Evolutionary conservation across 225 moss, liverwort and hornwort species (phyloP).

Genomic region (Neckera pumila): DNA sequence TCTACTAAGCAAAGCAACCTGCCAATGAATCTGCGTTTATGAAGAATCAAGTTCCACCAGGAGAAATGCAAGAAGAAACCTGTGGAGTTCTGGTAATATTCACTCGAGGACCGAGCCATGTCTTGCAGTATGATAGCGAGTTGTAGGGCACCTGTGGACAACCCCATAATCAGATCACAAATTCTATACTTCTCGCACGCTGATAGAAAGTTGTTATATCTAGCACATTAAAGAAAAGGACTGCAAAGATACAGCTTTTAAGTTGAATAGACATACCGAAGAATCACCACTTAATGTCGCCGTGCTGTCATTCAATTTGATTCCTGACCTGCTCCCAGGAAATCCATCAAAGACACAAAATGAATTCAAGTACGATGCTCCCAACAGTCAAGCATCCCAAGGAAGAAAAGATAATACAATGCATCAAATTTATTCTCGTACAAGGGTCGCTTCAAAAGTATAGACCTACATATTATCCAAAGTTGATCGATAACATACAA

Average conservation of each 20-base stretch:
- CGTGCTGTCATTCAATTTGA: conserved; percentile 23
- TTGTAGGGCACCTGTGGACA: conserved; percentile 77
- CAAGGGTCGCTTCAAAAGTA: background rate
- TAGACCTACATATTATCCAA: background rate
- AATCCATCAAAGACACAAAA: background rate
- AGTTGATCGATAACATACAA: background rate
- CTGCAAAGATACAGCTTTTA: background rate
- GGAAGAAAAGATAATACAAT: background rate
- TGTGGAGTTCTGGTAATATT: conserved; percentile 95
- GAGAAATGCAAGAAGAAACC: conserved; percentile 24
- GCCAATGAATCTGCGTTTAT: background rate
- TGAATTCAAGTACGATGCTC: background rate
- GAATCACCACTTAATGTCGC: conserved; percentile 70
- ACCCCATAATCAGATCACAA: background rate
- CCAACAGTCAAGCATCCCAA: background rate
- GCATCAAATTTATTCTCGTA: background rate
- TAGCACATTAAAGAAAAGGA: background rate
- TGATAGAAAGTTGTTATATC: background rate
- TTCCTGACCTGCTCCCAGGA: conserved; percentile 65
- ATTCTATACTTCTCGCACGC: background rate
- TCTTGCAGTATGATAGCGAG: conserved; percentile 88
- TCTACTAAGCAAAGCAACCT: background rate
- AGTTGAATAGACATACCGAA: conserved; percentile 31
- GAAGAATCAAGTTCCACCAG: background rate
- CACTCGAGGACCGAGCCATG: conserved; percentile 84